Conservation (phyloP, 768 basidiomycete species). For the Mrakia frigida region DNA sequence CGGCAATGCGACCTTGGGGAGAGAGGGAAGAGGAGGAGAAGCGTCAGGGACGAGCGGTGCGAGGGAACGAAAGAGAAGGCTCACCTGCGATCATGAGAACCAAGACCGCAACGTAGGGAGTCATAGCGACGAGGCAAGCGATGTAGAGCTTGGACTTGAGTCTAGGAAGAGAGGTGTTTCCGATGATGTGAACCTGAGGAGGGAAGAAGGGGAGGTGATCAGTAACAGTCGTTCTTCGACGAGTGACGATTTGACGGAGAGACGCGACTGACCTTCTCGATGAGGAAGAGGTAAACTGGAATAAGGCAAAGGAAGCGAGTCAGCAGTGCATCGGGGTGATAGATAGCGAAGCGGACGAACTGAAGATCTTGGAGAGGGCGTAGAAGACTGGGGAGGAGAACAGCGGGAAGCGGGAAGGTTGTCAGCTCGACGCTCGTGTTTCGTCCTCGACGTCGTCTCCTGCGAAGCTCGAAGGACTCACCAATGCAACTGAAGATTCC, state of each 20-base stretch:
- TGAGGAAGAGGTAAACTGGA: constrained; percentile 27
- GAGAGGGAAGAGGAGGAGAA: background rate
- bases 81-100: constrained; percentile 28
- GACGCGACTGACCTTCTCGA: constrained; percentile 21
- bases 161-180: constrained; percentile 22
- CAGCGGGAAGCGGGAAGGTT: background rate
- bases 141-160: constrained; percentile 25
- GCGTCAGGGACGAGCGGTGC: background rate
- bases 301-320: too few relatives aligned
- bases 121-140: constrained; percentile 21
- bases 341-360: too few relatives aligned
- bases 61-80: background rate
- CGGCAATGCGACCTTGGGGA: constrained; percentile 21
- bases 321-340: too few relatives aligned
- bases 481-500: constrained; percentile 31
- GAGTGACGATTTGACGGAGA: background rate
- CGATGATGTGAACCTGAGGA: constrained; percentile 27
- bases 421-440: background rate
- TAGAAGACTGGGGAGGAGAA: constrained; percentile 22
- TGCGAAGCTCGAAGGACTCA: background rate
- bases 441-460: too few relatives aligned
- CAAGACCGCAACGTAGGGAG: constrained; percentile 26
- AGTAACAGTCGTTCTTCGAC: background rate
- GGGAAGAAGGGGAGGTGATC: background rate
- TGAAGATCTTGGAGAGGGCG: constrained; percentile 30